A percentile compares a stretch with the other conserved stretches of the same genome.
These are phyloP conservation scores for Perkinsus olseni DNA, from an alignment of 169 alveolate genomes.

Conservation along the genomic window DNA sequence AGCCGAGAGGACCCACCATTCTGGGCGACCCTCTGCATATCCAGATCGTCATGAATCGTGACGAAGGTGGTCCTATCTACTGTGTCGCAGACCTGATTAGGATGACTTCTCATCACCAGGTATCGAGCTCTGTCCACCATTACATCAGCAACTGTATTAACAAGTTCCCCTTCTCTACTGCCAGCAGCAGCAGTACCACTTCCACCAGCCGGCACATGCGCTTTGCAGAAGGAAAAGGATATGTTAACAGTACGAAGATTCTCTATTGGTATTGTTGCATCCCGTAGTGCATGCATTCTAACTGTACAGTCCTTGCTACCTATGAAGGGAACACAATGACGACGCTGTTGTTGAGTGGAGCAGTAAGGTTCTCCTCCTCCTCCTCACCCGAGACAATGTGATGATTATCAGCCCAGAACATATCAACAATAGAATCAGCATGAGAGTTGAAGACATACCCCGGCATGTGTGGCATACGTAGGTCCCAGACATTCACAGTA, in stretches of 20 bases:
- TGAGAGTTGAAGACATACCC: neutral
- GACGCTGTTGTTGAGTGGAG: neutral
- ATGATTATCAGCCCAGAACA: neutral
- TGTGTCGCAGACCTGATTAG: neutral
- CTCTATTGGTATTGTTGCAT: neutral
- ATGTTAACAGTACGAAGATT: neutral
- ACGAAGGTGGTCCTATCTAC: neutral
- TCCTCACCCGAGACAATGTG: neutral
- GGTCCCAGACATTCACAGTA: neutral
- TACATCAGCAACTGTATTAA: neutral
- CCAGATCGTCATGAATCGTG: neutral
- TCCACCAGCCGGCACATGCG: neutral
- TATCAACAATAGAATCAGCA: neutral
- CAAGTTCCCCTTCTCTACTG: neutral
- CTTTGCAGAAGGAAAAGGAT: neutral
- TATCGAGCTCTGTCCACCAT: neutral
- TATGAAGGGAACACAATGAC: neutral
- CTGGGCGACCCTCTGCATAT: neutral
- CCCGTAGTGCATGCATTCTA: neutral
- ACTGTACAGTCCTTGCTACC: neutral
- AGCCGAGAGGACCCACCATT: no score
- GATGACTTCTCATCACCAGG: neutral
- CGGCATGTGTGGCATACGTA: neutral
- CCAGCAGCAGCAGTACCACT: neutral
- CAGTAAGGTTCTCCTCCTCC: no score